Percentiles rank a stretch among this genome's conserved stretches.
phyloP scores from a whole-genome alignment of 805 yeast species.

The Barnettozyma sucrosica region DNA sequence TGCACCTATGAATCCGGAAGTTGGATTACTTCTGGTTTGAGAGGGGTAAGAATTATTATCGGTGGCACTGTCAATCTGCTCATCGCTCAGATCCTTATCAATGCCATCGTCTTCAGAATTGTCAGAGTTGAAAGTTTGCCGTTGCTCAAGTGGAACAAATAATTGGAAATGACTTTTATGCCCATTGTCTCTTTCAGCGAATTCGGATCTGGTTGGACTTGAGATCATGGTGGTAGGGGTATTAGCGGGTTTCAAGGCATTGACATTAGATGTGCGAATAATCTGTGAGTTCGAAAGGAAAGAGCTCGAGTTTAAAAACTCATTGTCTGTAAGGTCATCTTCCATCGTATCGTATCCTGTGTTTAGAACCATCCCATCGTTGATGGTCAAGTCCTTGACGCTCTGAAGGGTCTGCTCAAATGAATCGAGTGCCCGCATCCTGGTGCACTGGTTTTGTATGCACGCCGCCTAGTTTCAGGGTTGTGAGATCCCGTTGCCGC shows the following conservation, averaged over 20 bases:
- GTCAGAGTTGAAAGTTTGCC: conserved; percentile 4
- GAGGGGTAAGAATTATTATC: neutral
- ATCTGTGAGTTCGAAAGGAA: conserved; percentile 25
- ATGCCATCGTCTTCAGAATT: conserved; percentile 14
- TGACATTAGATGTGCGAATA: conserved; percentile 19
- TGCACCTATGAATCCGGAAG: conserved; percentile 7
- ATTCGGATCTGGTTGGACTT: conserved; percentile 21
- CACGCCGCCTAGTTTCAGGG: neutral
- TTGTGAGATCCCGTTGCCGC: conserved; percentile 1
- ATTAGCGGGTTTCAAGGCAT: conserved; percentile 11
- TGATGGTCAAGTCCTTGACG: conserved; percentile 1
- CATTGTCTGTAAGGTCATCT: neutral
- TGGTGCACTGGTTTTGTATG: neutral
- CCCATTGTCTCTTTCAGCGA: neutral
- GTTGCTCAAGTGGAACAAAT: conserved; percentile 4
- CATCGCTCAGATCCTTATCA: conserved; percentile 5
- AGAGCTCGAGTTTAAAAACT: conserved; percentile 21
- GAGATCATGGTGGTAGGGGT: conserved; percentile 2
- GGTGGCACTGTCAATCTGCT: neutral
- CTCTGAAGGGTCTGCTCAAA: conserved; percentile 3
- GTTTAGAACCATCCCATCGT: neutral
- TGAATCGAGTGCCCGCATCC: neutral
- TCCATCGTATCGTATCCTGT: neutral
- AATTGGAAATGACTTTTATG: conserved; percentile 11
- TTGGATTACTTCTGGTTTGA: neutral